Evolutionary conservation across 2,329 filamentous ascomycete genomes (phyloP).

Genomic region (Aureobasidium lini): DNA sequence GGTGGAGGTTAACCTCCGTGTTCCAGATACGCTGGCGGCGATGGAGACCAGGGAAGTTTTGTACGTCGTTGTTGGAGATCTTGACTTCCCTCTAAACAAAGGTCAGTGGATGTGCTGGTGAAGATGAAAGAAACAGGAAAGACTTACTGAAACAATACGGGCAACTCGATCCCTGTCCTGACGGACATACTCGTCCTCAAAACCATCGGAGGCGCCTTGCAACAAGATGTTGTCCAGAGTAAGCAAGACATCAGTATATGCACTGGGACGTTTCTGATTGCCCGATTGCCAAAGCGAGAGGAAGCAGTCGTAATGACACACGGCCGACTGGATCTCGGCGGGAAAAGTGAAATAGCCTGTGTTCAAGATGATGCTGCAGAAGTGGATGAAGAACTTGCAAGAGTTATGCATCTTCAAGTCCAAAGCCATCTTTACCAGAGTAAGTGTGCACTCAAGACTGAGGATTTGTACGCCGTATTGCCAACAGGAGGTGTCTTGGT

Average conservation of each 20-base stretch:
- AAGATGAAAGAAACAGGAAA: background rate
- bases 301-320: constrained; percentile 4
- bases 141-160: background rate
- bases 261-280: background rate
- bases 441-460: background rate
- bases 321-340: background rate
- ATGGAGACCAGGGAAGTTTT: constrained; percentile 1
- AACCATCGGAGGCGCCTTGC: background rate
- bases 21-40: constrained; percentile 1
- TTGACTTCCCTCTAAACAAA: background rate
- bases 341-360: background rate
- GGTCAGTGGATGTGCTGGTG: background rate
- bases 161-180: constrained; percentile 3
- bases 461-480: background rate
- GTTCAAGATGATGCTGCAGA: background rate
- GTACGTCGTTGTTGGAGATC: background rate
- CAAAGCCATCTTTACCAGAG: background rate
- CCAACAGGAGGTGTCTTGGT: background rate
- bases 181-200: background rate
- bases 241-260: background rate
- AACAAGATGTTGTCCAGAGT: background rate
- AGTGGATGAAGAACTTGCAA: background rate
- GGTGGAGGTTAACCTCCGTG: background rate
- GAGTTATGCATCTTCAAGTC: background rate
- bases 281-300: background rate